Conservation (phyloP, 1,284 basidiomycete genomes). For the Pseudozyma flocculosa region DNA sequence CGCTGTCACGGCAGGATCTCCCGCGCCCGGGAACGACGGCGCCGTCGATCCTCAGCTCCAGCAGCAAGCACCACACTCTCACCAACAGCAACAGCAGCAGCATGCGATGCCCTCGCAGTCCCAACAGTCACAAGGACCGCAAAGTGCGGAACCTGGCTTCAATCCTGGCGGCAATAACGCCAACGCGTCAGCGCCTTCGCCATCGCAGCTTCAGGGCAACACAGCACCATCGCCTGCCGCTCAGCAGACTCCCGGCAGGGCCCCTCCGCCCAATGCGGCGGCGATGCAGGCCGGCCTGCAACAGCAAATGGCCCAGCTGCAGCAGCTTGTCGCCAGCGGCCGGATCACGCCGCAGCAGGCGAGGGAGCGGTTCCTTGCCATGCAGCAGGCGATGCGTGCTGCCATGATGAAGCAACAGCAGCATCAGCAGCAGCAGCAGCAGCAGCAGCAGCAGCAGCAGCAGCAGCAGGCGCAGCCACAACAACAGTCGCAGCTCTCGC, state of each 20-base stretch:
- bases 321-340: background rate
- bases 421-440: slow-evolving; percentile 9
- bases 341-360: slow-evolving; percentile 48
- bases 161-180: too few species aligned
- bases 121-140: background rate
- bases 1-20: slow-evolving; percentile 11
- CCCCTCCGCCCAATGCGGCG: slow-evolving; percentile 9
- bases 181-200: too few species aligned
- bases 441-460: slow-evolving; percentile 1
- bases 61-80: background rate
- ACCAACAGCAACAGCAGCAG: slow-evolving; percentile 5
- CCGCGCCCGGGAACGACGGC: slow-evolving; percentile 2
- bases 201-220: background rate
- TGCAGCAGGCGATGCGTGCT: slow-evolving; percentile 8
- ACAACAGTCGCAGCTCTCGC: background rate
- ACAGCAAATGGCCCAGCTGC: slow-evolving; percentile 8
- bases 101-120: slow-evolving; percentile 10
- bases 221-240: slow-evolving; percentile 8
- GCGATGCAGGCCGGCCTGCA: slow-evolving; percentile 23
- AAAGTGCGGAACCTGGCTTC: background rate
- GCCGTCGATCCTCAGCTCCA: slow-evolving; percentile 5
- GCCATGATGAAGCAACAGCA: background rate
- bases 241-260: background rate
- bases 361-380: slow-evolving; percentile 40
- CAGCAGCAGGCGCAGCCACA: background rate